A percentile compares a stretch with the other conserved stretches of the same genome.
Evolutionary conservation across 208 protist species (phyloP).

Genomic region (Blastocrithidia nonstop): DNA sequence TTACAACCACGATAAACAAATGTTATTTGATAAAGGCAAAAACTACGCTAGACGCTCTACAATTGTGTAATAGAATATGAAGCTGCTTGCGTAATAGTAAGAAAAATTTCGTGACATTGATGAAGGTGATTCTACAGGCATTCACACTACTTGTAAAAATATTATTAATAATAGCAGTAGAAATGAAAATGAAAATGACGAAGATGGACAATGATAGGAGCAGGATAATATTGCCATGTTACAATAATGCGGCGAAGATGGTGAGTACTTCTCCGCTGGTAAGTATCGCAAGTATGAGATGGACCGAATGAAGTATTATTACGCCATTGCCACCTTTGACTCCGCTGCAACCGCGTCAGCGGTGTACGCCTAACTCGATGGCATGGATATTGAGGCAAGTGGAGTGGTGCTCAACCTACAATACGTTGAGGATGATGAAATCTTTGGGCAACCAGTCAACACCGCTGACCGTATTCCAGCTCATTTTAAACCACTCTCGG

Average conservation of each 20-base stretch:
- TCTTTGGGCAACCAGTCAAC: slow-evolving; percentile 53
- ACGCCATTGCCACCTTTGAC: slow-evolving; percentile 94
- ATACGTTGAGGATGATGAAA: slow-evolving; percentile 92
- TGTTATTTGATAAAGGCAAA: no score
- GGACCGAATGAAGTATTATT: slow-evolving; percentile 92
- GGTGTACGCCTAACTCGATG: slow-evolving; percentile 91
- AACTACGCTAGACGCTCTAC: no score
- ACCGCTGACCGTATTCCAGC: slow-evolving; percentile 46
- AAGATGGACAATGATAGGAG: slow-evolving; percentile 40
- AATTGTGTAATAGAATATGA: no score
- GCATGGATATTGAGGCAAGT: slow-evolving; percentile 91
- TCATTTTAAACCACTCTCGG: slow-evolving; percentile 63
- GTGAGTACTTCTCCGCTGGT: slow-evolving; percentile 81
- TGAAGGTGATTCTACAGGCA: no score
- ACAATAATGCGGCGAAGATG: slow-evolving; percentile 60
- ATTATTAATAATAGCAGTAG: slow-evolving; percentile 13
- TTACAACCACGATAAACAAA: no score
- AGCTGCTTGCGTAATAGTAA: no score
- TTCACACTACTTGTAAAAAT: slow-evolving; percentile 13
- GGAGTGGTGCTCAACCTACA: slow-evolving; percentile 91
- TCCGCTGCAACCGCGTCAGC: slow-evolving; percentile 71
- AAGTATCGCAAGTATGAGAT: slow-evolving; percentile 90
- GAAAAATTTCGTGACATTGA: no score
- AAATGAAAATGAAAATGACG: slow-evolving; percentile 26
- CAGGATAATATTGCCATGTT: slow-evolving; percentile 67